Percentiles rank a stretch among this genome's conserved stretches.
Evolutionary conservation across 768 basidiomycete genomes (phyloP).

Genomic region (Rhizopogon rudus): DNA sequence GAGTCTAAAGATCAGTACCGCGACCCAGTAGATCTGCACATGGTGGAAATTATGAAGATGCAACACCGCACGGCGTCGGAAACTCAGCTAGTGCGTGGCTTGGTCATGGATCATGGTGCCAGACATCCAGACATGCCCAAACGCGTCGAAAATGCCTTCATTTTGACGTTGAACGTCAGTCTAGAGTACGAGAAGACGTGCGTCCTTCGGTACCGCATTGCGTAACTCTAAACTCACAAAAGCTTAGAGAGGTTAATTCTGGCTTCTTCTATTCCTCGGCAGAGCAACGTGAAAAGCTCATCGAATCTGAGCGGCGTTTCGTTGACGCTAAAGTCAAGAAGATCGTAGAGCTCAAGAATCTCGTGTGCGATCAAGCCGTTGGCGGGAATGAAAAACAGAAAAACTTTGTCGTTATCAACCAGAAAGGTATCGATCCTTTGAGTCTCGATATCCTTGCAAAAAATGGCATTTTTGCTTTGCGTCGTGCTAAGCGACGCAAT

Average conservation of each 20-base stretch:
- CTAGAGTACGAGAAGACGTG: slow-evolving; percentile 99
- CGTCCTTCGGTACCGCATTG: slow-evolving; percentile 29
- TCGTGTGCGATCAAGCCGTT: slow-evolving; percentile 91
- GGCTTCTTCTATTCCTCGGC: slow-evolving; percentile 99
- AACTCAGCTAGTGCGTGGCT: slow-evolving; percentile 90
- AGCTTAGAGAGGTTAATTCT: slow-evolving; percentile 91
- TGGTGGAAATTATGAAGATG: slow-evolving; percentile 99
- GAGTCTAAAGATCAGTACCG: slow-evolving; percentile 64
- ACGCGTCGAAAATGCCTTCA: slow-evolving; percentile 92
- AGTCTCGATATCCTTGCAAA: slow-evolving; percentile 94
- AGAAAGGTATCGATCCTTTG: slow-evolving; percentile 98
- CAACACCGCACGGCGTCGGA: slow-evolving; percentile 98
- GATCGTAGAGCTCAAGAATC: slow-evolving; percentile 93
- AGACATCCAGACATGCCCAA: slow-evolving; percentile 99
- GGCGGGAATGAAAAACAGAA: slow-evolving; percentile 77
- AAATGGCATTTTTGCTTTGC: slow-evolving; percentile 91
- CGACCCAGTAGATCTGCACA: slow-evolving; percentile 96
- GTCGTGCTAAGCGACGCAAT: slow-evolving; percentile 95
- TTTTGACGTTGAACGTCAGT: slow-evolving; percentile 94
- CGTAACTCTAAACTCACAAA: slow-evolving; percentile 15
- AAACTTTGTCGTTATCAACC: slow-evolving; percentile 93
- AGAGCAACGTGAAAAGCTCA: slow-evolving; percentile 97
- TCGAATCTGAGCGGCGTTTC: slow-evolving; percentile 93
- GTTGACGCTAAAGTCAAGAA: slow-evolving; percentile 93
- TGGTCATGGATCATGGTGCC: slow-evolving; percentile 96